phyloP scores from a whole-genome alignment of 352 stramenopile genomes.

The Hyphochytrium catenoides region DNA sequence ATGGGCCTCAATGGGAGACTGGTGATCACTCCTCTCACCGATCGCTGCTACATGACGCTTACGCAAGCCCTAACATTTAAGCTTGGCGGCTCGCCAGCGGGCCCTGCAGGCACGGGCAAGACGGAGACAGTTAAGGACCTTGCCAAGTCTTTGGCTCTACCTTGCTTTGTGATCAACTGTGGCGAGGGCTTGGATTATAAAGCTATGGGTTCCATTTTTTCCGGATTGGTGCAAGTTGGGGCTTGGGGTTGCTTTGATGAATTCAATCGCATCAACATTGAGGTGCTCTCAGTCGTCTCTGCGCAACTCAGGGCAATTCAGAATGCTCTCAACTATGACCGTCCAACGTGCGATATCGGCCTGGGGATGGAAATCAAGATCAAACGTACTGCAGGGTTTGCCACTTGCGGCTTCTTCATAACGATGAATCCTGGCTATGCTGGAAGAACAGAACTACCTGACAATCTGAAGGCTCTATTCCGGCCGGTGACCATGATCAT shows the following conservation, averaged over 20 bases:
- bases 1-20: conserved; percentile 71
- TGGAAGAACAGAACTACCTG: conserved; percentile 63
- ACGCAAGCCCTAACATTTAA: conserved; percentile 78
- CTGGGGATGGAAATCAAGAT: conserved; percentile 70
- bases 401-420: conserved; percentile 81
- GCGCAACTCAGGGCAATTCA: conserved; percentile 71
- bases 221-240: conserved; percentile 55
- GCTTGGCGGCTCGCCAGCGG: conserved; percentile 59
- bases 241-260: conserved; percentile 63
- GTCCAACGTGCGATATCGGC: conserved; percentile 67
- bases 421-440: conserved; percentile 84
- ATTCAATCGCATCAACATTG: conserved; percentile 66
- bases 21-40: conserved; percentile 74
- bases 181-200: conserved; percentile 77
- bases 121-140: conserved; percentile 80
- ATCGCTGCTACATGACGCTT: conserved; percentile 80
- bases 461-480: conserved; percentile 79
- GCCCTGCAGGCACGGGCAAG: conserved; percentile 69
- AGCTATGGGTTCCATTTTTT: conserved; percentile 69
- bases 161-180: conserved; percentile 74
- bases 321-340: conserved; percentile 73
- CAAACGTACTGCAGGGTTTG: conserved; percentile 69
- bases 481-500: conserved; percentile 80
- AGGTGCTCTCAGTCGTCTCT: conserved; percentile 55
- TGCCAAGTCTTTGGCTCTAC: conserved; percentile 66